Percentiles rank a stretch among this genome's conserved stretches.
Evolutionary conservation across 495 filamentous ascomycete species (phyloP).

Genomic region (Penicillium waksmanii): DNA sequence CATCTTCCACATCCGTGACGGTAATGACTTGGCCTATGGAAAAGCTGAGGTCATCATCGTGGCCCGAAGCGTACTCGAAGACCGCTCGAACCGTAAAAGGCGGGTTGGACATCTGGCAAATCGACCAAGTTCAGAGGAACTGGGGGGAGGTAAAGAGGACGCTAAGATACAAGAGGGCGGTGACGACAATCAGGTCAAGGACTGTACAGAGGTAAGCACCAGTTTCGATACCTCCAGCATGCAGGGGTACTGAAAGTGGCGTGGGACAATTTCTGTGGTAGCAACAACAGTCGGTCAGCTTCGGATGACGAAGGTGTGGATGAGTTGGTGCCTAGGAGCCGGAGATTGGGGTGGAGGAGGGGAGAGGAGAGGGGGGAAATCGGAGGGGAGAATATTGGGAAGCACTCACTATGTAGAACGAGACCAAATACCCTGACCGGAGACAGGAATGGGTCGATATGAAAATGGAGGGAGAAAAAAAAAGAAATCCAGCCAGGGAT

Average conservation of each 20-base stretch:
- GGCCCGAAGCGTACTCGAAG: slow-evolving; percentile 86
- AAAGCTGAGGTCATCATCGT: slow-evolving; percentile 95
- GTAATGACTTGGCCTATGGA: slow-evolving; percentile 84
- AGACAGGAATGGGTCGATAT: slow-evolving; percentile 12
- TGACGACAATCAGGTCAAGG: slow-evolving; percentile 20
- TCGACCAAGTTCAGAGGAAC: slow-evolving; percentile 27
- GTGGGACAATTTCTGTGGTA: slow-evolving; percentile 10
- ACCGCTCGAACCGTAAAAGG: slow-evolving; percentile 94
- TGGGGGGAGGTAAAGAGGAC: slow-evolving; percentile 25
- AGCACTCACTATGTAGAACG: slow-evolving; percentile 18
- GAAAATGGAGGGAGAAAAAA: slow-evolving; percentile 18
- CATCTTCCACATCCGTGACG: slow-evolving; percentile 89
- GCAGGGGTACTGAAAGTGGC: slow-evolving; percentile 15
- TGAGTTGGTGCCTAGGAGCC: slow-evolving; percentile 31
- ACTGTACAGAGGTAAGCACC: slow-evolving; percentile 28
- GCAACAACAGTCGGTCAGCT: slow-evolving; percentile 22
- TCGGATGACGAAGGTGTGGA: slow-evolving; percentile 24
- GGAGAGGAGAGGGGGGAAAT: background rate
- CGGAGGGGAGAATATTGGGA: slow-evolving; percentile 3
- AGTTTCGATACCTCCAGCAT: slow-evolving; percentile 23
- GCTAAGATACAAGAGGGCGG: slow-evolving; percentile 22
- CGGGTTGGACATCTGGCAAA: slow-evolving; percentile 68
- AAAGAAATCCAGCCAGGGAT: slow-evolving; percentile 12
- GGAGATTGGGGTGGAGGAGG: slow-evolving; percentile 26
- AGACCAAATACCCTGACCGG: slow-evolving; percentile 13